phyloP scores from a whole-genome alignment of 1,284 basidiomycete genomes.

The Sporisorium iseilematis-ciliati region DNA sequence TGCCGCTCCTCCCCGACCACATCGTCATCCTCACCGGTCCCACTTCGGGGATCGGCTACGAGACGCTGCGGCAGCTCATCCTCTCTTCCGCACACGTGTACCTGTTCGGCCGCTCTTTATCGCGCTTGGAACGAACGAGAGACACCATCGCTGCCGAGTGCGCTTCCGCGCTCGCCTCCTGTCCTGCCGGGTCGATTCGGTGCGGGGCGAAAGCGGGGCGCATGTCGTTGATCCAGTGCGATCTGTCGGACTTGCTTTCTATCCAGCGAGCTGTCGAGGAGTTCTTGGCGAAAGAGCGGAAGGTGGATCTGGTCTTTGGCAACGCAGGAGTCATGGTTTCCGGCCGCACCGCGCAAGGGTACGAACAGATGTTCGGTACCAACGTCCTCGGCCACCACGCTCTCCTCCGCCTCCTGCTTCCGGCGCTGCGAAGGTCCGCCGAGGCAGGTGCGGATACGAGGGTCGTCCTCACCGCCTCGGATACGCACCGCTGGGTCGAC shows the following conservation, averaged over 20 bases:
- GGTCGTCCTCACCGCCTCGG: constrained; percentile 49
- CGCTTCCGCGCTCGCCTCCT: background rate
- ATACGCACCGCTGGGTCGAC: constrained; percentile 43
- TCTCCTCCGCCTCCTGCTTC: constrained; percentile 47
- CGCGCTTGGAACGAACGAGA: constrained; percentile 14
- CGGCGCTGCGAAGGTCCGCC: constrained; percentile 28
- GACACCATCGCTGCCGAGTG: constrained; percentile 20
- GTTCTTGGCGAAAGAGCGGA: constrained; percentile 31
- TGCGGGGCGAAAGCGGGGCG: constrained; percentile 16
- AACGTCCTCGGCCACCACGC: constrained; percentile 59
- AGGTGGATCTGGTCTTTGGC: constrained; percentile 52
- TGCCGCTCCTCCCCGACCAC: constrained; percentile 35
- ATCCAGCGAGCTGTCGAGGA: constrained; percentile 38
- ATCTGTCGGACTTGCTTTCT: constrained; percentile 43
- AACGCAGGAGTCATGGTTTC: constrained; percentile 54
- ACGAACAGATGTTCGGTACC: constrained; percentile 58
- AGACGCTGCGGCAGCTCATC: constrained; percentile 53
- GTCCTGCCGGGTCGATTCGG: background rate
- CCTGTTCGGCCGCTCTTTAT: constrained; percentile 33
- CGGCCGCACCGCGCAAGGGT: constrained; percentile 41
- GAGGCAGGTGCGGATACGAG: constrained; percentile 11
- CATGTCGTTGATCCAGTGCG: constrained; percentile 45
- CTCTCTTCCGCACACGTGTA: constrained; percentile 59
- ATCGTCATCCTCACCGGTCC: constrained; percentile 63
- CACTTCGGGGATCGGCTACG: constrained; percentile 60